phyloP scores from a whole-genome alignment of 495 filamentous ascomycete species.

The Neurospora intermedia region DNA sequence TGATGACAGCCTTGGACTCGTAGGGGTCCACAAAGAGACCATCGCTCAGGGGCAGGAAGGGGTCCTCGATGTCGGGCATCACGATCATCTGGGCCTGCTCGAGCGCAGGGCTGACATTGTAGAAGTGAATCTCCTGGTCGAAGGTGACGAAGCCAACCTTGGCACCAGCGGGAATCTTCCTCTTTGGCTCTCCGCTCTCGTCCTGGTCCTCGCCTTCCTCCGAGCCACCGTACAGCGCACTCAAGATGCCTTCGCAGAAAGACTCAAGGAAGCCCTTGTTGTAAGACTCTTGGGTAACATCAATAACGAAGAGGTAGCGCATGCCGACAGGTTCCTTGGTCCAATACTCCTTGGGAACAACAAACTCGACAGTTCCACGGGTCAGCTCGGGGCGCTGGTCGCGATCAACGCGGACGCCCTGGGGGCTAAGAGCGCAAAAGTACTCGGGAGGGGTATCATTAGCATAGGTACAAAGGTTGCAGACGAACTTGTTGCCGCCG shows the following conservation, averaged over 20 bases:
- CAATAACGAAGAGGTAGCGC: constrained; percentile 82
- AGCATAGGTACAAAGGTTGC: constrained; percentile 96
- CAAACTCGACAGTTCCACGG: constrained; percentile 87
- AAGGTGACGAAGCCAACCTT: constrained; percentile 94
- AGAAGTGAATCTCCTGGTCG: constrained; percentile 94
- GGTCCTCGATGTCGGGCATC: constrained; percentile 95
- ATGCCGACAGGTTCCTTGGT: constrained; percentile 85
- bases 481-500: constrained; percentile 92
- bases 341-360: constrained; percentile 98
- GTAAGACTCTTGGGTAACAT: constrained; percentile 80
- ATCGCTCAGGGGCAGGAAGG: constrained; percentile 85
- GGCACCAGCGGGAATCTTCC: constrained; percentile 62
- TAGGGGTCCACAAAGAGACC: constrained; percentile 94
- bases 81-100: constrained; percentile 96
- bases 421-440: constrained; percentile 80
- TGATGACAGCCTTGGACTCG: constrained; percentile 81
- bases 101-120: constrained; percentile 73
- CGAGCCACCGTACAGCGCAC: constrained; percentile 66
- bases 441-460: constrained; percentile 92
- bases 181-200: constrained; percentile 44
- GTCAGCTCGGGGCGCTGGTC: constrained; percentile 82
- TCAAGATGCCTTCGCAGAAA: constrained; percentile 80
- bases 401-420: constrained; percentile 78
- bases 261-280: constrained; percentile 85
- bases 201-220: constrained; percentile 38